Conservation (phyloP, 495 filamentous ascomycete genomes). For the Baudoinia panamericana region DNA sequence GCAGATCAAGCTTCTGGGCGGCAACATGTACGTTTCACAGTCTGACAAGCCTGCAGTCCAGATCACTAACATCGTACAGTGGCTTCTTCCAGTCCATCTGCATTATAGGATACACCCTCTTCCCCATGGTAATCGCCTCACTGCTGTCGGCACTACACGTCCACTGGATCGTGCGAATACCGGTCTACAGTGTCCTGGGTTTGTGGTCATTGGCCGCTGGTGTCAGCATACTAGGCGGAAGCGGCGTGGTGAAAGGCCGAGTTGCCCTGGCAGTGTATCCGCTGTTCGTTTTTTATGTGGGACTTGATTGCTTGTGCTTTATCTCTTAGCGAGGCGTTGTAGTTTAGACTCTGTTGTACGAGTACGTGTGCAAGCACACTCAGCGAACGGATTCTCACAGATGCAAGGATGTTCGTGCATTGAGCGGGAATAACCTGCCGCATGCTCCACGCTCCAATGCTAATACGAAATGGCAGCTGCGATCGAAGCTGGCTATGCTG, state of each 20-base stretch:
- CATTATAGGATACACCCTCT: conserved; percentile 97
- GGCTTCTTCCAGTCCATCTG: conserved; percentile 95
- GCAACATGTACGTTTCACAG: conserved; percentile 72
- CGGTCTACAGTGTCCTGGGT: conserved; percentile 76
- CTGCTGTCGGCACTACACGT: conserved; percentile 72
- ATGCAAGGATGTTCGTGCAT: no score
- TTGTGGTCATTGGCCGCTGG: conserved; percentile 89
- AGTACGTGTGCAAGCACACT: no score
- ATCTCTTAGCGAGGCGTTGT: conserved; percentile 52
- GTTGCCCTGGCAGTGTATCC: conserved; percentile 93
- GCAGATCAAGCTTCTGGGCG: conserved; percentile 94
- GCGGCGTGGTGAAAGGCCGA: conserved; percentile 85
- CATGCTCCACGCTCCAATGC: no score
- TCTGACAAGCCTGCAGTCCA: conserved; percentile 3
- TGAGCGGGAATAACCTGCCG: no score
- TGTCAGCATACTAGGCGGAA: conserved; percentile 88
- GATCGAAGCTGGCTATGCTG: no score
- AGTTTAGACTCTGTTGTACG: no score
- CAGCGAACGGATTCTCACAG: no score
- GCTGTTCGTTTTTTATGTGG: conserved; percentile 89
- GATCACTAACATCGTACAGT: conserved; percentile 34
- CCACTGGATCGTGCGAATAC: conserved; percentile 65
- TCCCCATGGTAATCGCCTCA: conserved; percentile 91
- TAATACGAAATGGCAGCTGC: no score
- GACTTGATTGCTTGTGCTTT: conserved; percentile 86